Evolutionary conservation across 176 grass and related monocot species (phyloP).

Genomic region (sorghum (Sorghum bicolor)): Sorghum_bicolor_NCBIv3 NC_012871.2:58085001-58085500

Average conservation of each 20-base stretch:
- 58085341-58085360: not conserved
- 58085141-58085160: not conserved
- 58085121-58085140: not conserved
- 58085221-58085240: not conserved
- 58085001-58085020: no score
- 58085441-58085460: not conserved
- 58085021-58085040: not conserved
- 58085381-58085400: not conserved
- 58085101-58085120: not conserved
- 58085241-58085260: not conserved
- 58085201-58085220: not conserved
- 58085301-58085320: not conserved
- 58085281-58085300: not conserved
- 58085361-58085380: not conserved
- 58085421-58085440: not conserved
- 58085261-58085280: not conserved
- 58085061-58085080: not conserved
- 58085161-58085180: not conserved
- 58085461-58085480: not conserved
- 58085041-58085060: not conserved
- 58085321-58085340: not conserved
- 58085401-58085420: not conserved
- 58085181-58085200: not conserved
- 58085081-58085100: not conserved
- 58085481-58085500: conserved; percentile 17